Evolutionary conservation across 495 filamentous ascomycete genomes (phyloP).

Genomic region (Talaromyces adpressus): DNA sequence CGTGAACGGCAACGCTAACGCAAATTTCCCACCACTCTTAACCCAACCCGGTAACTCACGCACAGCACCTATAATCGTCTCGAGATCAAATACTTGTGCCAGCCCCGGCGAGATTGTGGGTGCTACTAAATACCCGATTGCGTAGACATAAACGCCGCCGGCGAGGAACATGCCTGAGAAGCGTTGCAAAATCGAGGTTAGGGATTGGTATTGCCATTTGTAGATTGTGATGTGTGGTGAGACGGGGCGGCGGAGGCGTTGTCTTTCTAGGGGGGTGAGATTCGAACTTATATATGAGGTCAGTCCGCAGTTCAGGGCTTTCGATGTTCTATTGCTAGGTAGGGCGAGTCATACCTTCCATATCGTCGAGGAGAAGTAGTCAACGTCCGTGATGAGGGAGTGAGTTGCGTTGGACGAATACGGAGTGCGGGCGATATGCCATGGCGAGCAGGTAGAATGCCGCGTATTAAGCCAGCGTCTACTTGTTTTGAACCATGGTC

Average conservation of each 20-base stretch:
- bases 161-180: conserved; percentile 59
- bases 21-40: conserved; percentile 56
- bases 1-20: conserved; percentile 63
- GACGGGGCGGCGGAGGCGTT: conserved; percentile 68
- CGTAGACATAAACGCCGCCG: conserved; percentile 62
- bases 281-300: neutral
- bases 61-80: conserved; percentile 61
- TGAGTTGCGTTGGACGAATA: neutral
- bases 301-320: no score
- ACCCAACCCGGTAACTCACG: conserved; percentile 50
- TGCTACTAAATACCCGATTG: conserved; percentile 59
- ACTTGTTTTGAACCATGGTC: neutral
- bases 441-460: neutral
- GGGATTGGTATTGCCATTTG: conserved; percentile 67
- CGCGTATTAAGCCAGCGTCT: neutral
- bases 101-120: conserved; percentile 61
- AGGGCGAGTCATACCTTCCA: no score
- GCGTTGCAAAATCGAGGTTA: conserved; percentile 56
- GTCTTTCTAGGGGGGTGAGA: conserved; percentile 53
- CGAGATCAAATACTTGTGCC: conserved; percentile 43
- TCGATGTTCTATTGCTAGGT: no score
- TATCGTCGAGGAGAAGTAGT: neutral
- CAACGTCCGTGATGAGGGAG: neutral
- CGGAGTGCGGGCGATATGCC: neutral
- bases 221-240: conserved; percentile 75